A percentile compares a stretch with the other conserved stretches of the same genome.
These are phyloP conservation scores for Turnera subulata DNA, from an alignment of 345 rosid genomes.

Conservation along the genomic window DNA sequence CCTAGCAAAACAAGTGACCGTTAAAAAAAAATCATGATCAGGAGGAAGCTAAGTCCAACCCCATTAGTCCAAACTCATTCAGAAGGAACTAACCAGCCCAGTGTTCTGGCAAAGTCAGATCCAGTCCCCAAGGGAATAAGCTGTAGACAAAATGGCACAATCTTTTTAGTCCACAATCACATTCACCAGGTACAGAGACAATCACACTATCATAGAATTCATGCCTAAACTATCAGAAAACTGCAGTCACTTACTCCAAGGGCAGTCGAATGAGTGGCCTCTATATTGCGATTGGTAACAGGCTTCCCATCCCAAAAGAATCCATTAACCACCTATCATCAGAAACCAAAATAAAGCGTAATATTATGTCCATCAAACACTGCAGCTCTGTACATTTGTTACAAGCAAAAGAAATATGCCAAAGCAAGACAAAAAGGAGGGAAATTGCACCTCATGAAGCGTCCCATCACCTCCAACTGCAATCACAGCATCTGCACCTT, in stretches of 20 bases:
- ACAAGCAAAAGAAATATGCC: neutral
- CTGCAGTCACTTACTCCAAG: conserved; percentile 71
- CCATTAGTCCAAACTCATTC: conserved; percentile 9
- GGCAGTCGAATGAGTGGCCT: conserved; percentile 60
- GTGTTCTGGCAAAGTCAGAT: conserved; percentile 89
- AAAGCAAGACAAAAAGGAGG: neutral
- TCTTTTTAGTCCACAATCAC: conserved; percentile 6
- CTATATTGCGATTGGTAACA: conserved; percentile 40
- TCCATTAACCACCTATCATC: conserved; percentile 79
- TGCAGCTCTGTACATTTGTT: neutral
- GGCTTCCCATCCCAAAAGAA: conserved; percentile 85
- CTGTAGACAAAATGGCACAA: conserved; percentile 36
- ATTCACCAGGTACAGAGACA: too few species aligned
- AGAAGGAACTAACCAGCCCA: conserved; percentile 78
- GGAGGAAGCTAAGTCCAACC: neutral
- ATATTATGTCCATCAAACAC: too few species aligned
- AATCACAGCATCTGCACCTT: conserved; percentile 94
- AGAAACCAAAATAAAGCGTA: too few species aligned
- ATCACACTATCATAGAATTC: neutral
- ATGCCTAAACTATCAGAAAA: neutral
- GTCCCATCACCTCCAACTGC: conserved; percentile 99
- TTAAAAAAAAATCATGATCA: too few species aligned
- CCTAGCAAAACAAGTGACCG: conserved; percentile 39
- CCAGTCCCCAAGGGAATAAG: conserved; percentile 95
- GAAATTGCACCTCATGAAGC: conserved; percentile 69